phyloP scores from a whole-genome alignment of 108 stramenopile species.

The Hondaea fermentalgiana region DNA sequence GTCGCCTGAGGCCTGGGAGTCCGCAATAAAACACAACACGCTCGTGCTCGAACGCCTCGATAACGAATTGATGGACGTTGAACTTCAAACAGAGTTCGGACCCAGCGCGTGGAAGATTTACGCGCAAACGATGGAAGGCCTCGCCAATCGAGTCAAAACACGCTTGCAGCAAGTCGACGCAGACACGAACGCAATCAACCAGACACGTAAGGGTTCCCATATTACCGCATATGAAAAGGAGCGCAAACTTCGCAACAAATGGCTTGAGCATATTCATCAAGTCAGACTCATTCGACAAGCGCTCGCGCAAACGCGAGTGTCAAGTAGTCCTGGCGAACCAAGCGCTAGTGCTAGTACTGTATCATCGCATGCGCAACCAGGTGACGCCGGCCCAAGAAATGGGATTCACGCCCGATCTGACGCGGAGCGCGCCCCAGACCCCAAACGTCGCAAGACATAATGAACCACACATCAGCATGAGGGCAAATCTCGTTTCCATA shows the following conservation, averaged over 20 bases:
- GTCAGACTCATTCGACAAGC: not conserved
- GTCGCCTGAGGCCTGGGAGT: not conserved
- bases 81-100: not conserved
- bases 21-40: not conserved
- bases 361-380: too few species aligned
- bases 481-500: too few species aligned
- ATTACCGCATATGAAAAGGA: not conserved
- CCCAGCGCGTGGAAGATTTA: not conserved
- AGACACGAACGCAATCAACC: not conserved
- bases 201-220: not conserved
- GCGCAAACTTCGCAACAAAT: not conserved
- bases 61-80: not conserved
- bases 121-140: not conserved
- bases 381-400: too few species aligned
- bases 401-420: too few species aligned
- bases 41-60: not conserved
- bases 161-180: not conserved
- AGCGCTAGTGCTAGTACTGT: too few species aligned
- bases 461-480: too few species aligned
- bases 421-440: too few species aligned
- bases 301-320: not conserved
- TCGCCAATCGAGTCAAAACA: not conserved
- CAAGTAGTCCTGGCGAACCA: too few species aligned
- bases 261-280: not conserved
- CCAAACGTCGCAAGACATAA: too few species aligned